Evolutionary conservation across 2,329 filamentous ascomycete genomes (phyloP).

Genomic region (Ceratocystiopsis sp.): DNA sequence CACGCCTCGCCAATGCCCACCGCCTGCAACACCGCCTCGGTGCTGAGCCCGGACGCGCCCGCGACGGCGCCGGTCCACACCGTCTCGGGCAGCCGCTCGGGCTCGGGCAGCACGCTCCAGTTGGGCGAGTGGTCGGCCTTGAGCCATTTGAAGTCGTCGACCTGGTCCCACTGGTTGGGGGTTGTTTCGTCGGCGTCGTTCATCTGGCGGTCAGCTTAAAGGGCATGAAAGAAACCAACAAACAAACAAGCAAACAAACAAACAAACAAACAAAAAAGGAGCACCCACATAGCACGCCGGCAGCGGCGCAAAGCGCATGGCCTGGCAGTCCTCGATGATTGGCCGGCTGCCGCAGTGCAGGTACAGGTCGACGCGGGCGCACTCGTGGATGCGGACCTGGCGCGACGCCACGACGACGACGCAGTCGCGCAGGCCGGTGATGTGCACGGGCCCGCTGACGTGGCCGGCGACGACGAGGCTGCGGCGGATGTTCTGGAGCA

Average conservation of each 20-base stretch:
- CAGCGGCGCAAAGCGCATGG: slow-evolving; percentile 62
- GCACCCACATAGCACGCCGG: slow-evolving; percentile 19
- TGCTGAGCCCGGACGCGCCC: slow-evolving; percentile 41
- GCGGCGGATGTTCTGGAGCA: slow-evolving; percentile 49
- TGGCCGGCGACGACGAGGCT: slow-evolving; percentile 64
- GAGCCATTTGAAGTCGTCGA: slow-evolving; percentile 97
- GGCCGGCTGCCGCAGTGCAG: slow-evolving; percentile 67
- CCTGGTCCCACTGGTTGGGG: slow-evolving; percentile 67
- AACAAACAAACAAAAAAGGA: too few relatives aligned
- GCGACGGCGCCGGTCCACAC: slow-evolving; percentile 55
- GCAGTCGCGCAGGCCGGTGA: slow-evolving; percentile 57
- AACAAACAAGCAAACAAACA: too few relatives aligned
- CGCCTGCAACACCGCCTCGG: slow-evolving; percentile 47
- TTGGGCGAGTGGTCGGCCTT: slow-evolving; percentile 75
- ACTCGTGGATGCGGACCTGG: slow-evolving; percentile 91
- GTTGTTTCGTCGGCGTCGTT: too few relatives aligned
- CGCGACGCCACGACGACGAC: slow-evolving; percentile 63
- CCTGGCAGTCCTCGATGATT: slow-evolving; percentile 79
- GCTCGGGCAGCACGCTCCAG: slow-evolving; percentile 54
- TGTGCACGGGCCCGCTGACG: slow-evolving; percentile 65
- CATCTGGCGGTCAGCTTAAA: too few relatives aligned
- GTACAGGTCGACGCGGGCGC: slow-evolving; percentile 65
- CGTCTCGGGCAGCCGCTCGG: slow-evolving; percentile 38
- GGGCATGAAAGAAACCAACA: too few relatives aligned
- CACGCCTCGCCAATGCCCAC: slow-evolving; percentile 21